Conservation (phyloP, 129 eudicot species). For the Pittosporum tobira region DNA sequence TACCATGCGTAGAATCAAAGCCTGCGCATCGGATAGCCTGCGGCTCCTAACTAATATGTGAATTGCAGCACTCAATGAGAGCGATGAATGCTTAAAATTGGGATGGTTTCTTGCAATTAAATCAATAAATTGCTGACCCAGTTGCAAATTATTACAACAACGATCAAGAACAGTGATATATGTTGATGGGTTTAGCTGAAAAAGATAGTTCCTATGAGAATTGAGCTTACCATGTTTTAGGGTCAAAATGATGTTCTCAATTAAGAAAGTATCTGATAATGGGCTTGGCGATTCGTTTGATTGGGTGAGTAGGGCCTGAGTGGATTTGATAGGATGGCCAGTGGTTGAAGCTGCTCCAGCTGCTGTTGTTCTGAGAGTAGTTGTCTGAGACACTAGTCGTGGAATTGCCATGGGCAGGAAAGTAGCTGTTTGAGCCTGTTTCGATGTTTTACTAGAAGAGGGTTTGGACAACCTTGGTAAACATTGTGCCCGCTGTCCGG, state of each 20-base stretch:
- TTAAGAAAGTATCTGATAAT: constrained; percentile 28
- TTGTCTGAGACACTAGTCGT: constrained; percentile 11
- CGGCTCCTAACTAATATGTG: constrained; percentile 35
- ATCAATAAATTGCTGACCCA: constrained; percentile 45
- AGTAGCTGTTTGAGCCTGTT: not conserved
- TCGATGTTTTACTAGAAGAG: too few species aligned
- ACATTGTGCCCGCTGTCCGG: too few species aligned
- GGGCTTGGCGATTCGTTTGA: not conserved
- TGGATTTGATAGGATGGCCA: constrained; percentile 10
- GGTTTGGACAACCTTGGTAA: too few species aligned
- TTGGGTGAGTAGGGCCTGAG: not conserved
- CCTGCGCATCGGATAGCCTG: constrained; percentile 57
- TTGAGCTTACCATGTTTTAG: constrained; percentile 46
- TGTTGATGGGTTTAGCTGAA: constrained; percentile 39
- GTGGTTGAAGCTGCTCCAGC: constrained; percentile 5
- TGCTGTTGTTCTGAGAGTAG: constrained; percentile 10
- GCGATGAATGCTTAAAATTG: constrained; percentile 42
- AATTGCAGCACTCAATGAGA: constrained; percentile 46
- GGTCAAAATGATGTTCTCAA: constrained; percentile 39
- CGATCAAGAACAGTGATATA: constrained; percentile 34
- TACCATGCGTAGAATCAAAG: constrained; percentile 52
- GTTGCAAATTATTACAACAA: constrained; percentile 37
- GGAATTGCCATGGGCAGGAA: constrained; percentile 15
- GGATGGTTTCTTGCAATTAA: constrained; percentile 30
- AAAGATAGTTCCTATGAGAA: constrained; percentile 16